Base-by-base conservation (phyloP, 2,329 filamentous ascomycete species). In the Chrysosporium keratinophilum region DNA sequence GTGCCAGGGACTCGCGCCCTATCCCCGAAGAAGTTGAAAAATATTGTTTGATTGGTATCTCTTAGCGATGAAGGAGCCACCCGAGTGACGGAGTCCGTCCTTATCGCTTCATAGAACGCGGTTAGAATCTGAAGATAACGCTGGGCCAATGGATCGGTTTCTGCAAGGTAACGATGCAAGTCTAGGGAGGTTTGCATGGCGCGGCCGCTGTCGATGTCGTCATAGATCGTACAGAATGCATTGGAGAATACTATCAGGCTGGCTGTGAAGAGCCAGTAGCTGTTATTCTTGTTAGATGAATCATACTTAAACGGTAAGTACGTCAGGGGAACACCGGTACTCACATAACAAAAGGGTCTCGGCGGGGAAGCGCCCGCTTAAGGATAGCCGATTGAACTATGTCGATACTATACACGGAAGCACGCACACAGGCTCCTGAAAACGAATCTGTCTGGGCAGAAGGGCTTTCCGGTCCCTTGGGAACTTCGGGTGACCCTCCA, bases 261-360 rank as follows among this genome's bases (percentile, higher is more conserved):
- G 0, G 79, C 76, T 4, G 78, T 71, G 56, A 81, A 81, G 39
- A 82, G 69, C 52, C 78, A 79, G 60, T 81, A 76, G 59, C 79
- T 82, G 28, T 5, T 19, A 3, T 3, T 19, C 15, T 33, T 56
- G 31, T 52, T 40, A 52, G 34, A 5, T 37, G 11, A 11, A 58
- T 47, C n/a, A 11, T 12, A 17, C 14, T 19, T 14, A 10, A n/a
- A 11, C 7, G 14, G 44, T 17, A 23, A 28, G 23, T n/a, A 41
- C 15, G n/a, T n/a, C n/a, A n/a, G 15, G 45, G 5, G 35, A 10
- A 15, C 66, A 19, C 1, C 5, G 9, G 14, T 23, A 49, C 78
- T 68, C 64, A 81, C 79, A 80, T 72, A 50, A 79, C 68, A 56
- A 81, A 79, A 0, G 78, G 78, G 57, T 81, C 77, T 45, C 77